Evolutionary conservation across 202 grass and related monocot species (phyloP).

Genomic region (Eragrostis tef): DNA sequence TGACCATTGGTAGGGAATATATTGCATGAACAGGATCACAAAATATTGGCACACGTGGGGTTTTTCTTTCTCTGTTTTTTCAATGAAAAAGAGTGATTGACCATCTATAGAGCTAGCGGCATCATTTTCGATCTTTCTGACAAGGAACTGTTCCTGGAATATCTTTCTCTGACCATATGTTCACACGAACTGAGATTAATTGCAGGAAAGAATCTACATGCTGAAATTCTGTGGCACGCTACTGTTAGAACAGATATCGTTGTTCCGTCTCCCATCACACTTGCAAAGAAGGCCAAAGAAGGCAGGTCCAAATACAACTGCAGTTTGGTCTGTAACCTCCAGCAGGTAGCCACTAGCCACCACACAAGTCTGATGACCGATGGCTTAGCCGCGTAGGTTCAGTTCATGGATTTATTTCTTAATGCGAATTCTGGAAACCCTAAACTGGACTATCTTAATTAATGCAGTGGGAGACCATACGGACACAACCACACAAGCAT

Average conservation of each 20-base stretch:
- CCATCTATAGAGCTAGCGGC: not conserved
- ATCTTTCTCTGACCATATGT: not conserved
- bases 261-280: not conserved
- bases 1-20: not conserved
- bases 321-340: slow-evolving; percentile 3
- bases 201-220: not conserved
- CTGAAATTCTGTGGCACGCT: not conserved
- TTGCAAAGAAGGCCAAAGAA: not conserved
- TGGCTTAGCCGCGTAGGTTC: not conserved
- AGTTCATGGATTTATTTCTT: not conserved
- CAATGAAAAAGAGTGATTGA: not conserved
- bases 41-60: not conserved
- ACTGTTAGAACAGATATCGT: not conserved
- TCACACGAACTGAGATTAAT: not conserved
- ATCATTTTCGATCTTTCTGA: not conserved
- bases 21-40: not conserved
- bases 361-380: not conserved
- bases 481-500: too few species aligned
- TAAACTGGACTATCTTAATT: not conserved
- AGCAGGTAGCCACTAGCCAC: not conserved
- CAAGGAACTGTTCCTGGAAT: slow-evolving; percentile 11
- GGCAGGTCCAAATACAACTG: not conserved
- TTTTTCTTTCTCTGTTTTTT: not conserved
- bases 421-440: not conserved
- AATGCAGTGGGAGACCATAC: not conserved